These are phyloP conservation scores for Cyberlindnera misumaiensis DNA, from an alignment of 805 yeast species.

Conservation along the genomic window DNA sequence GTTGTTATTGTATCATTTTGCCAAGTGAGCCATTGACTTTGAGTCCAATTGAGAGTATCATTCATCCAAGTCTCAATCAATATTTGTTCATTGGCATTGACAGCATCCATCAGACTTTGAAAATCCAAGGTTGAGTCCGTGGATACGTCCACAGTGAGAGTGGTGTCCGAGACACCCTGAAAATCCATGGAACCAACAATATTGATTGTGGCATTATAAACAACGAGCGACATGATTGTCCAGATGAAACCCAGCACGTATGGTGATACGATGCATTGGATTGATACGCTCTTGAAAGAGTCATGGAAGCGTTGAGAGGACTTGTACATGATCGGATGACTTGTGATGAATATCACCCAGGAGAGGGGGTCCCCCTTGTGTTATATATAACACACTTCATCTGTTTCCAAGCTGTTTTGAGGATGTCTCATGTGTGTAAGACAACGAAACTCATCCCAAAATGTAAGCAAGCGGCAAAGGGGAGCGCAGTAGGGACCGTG, in stretches of 20 bases:
- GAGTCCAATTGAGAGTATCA: not conserved
- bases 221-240: not conserved
- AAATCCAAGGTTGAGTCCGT: not conserved
- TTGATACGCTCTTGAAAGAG: constrained; percentile 4
- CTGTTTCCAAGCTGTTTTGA: no score
- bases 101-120: not conserved
- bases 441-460: no score
- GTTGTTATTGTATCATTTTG: constrained; percentile 1
- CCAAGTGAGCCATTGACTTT: not conserved
- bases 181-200: not conserved
- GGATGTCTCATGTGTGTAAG: no score
- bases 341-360: no score
- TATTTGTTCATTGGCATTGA: not conserved
- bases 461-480: no score
- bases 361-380: no score
- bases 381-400: no score
- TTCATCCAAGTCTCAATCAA: not conserved
- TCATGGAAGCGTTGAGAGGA: constrained; percentile 6
- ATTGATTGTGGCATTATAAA: not conserved
- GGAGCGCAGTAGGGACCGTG: no score
- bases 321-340: not conserved
- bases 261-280: constrained; percentile 6
- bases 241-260: not conserved
- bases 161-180: not conserved
- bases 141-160: not conserved